phyloP scores from a whole-genome alignment of 2,329 filamentous ascomycete genomes.

The Pleoardoris graminearum region DNA sequence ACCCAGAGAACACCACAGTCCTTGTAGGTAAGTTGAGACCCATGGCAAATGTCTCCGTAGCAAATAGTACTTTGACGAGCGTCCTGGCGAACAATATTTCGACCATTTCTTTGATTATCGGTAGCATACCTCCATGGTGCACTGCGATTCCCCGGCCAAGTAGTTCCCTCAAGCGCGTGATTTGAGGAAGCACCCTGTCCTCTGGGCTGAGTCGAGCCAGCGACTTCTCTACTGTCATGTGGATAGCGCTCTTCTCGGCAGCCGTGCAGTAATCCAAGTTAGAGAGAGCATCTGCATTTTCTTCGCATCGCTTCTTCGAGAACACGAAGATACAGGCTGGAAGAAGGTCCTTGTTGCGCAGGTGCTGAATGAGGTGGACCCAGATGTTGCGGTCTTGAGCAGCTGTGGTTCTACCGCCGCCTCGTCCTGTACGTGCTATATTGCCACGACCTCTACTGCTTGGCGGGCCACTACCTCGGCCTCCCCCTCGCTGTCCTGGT shows the following conservation, averaged over 20 bases:
- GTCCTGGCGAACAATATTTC: slow-evolving; percentile 96
- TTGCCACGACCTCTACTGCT: slow-evolving; percentile 70
- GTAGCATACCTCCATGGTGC: slow-evolving; percentile 90
- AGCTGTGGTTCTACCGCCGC: slow-evolving; percentile 82
- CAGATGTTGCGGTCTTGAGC: slow-evolving; percentile 95
- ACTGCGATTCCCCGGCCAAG: slow-evolving; percentile 89
- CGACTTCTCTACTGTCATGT: slow-evolving; percentile 97
- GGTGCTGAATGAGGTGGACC: slow-evolving; percentile 91
- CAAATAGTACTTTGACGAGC: slow-evolving; percentile 94
- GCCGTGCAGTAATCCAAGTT: slow-evolving; percentile 96
- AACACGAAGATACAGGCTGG: slow-evolving; percentile 98
- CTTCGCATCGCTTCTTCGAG: slow-evolving; percentile 95
- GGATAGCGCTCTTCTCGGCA: slow-evolving; percentile 91
- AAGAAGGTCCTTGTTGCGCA: slow-evolving; percentile 83
- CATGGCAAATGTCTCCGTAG: slow-evolving; percentile 98
- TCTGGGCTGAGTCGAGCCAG: slow-evolving; percentile 88
- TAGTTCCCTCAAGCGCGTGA: slow-evolving; percentile 82
- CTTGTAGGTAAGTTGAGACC: slow-evolving; percentile 92
- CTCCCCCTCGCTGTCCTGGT: slow-evolving; percentile 50
- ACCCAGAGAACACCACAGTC: slow-evolving; percentile 96
- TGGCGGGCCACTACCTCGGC: slow-evolving; percentile 59
- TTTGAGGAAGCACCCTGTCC: slow-evolving; percentile 88
- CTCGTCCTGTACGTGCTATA: slow-evolving; percentile 84
- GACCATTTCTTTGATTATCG: slow-evolving; percentile 96
- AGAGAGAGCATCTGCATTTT: slow-evolving; percentile 92